These are phyloP conservation scores for Wallemia hederae DNA, from an alignment of 1,284 basidiomycete species.

Conservation along the genomic window DNA sequence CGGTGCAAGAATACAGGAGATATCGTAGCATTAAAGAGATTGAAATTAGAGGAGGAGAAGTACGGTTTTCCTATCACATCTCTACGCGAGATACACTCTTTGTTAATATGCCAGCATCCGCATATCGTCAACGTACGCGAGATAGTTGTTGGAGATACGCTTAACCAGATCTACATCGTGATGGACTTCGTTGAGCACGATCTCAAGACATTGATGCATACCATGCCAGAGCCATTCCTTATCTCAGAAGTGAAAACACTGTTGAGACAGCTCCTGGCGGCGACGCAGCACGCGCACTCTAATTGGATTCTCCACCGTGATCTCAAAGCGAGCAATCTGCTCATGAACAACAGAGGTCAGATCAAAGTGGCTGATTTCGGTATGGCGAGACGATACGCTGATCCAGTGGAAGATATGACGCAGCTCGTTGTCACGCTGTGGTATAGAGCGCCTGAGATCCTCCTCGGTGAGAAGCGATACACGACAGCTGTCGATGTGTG, in stretches of 20 bases:
- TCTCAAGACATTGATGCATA: conserved; percentile 70
- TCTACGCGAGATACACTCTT: conserved; percentile 70
- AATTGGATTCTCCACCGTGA: conserved; percentile 97
- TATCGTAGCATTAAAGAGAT: conserved; percentile 86
- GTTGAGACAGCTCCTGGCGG: conserved; percentile 74
- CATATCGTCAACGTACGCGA: conserved; percentile 86
- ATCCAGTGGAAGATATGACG: conserved; percentile 83
- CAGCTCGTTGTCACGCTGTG: conserved; percentile 92
- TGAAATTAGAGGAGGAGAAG: conserved; percentile 93
- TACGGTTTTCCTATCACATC: conserved; percentile 96
- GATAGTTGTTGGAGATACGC: conserved; percentile 93
- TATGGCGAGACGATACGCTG: conserved; percentile 74
- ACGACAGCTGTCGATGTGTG: conserved; percentile 94
- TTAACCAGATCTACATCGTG: conserved; percentile 97
- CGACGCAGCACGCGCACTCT: conserved; percentile 66
- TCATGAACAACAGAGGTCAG: conserved; percentile 95
- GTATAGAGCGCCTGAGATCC: conserved; percentile 91
- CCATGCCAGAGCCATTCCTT: conserved; percentile 81
- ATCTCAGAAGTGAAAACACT: conserved; percentile 96
- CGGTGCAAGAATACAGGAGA: conserved; percentile 74
- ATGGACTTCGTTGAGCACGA: conserved; percentile 99
- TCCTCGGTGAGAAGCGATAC: conserved; percentile 73
- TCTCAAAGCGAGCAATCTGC: conserved; percentile 81
- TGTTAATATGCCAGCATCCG: conserved; percentile 72
- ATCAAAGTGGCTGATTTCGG: conserved; percentile 99